Conservation (phyloP, 2,329 filamentous ascomycete genomes). For the Fragosphaeria purpurea region DNA sequence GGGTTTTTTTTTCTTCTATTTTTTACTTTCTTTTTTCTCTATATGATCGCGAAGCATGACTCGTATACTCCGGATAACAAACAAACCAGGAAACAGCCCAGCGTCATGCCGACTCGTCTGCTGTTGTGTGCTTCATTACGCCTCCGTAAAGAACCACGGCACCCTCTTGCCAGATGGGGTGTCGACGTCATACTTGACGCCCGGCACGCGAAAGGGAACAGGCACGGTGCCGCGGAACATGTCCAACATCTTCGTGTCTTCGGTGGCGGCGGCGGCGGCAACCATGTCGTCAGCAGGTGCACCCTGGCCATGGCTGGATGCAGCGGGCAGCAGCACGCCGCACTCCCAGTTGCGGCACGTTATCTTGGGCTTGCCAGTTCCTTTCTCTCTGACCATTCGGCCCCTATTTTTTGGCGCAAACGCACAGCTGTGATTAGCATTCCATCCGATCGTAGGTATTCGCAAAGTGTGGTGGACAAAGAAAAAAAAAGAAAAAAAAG, state of each 20-base stretch:
- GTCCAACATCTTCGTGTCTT: constrained; percentile 19
- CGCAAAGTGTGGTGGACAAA: no score
- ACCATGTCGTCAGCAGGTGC: not conserved
- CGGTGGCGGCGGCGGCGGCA: not conserved
- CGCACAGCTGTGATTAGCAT: not conserved
- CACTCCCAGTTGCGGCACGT: constrained; percentile 94
- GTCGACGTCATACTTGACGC: constrained; percentile 33
- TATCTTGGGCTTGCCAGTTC: constrained; percentile 59
- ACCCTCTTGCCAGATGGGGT: constrained; percentile 15
- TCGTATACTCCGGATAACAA: no score
- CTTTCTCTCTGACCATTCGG: constrained; percentile 59
- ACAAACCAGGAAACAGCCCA: no score
- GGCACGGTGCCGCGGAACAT: constrained; percentile 48
- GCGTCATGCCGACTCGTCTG: no score
- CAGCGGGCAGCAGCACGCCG: constrained; percentile 65
- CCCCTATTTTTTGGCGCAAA: constrained; percentile 46
- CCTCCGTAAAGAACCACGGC: constrained; percentile 32
- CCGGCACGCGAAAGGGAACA: constrained; percentile 55
- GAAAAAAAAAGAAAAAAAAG: not conserved
- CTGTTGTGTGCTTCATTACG: not conserved
- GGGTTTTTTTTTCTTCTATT: no score
- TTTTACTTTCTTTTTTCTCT: no score
- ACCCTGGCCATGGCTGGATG: constrained; percentile 10
- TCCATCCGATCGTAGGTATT: not conserved
- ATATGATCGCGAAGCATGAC: no score